Percentiles rank a stretch among this genome's conserved stretches.
Evolutionary conservation across 2,329 filamentous ascomycete species (phyloP).

Genomic region (Apiospora aurea): DNA sequence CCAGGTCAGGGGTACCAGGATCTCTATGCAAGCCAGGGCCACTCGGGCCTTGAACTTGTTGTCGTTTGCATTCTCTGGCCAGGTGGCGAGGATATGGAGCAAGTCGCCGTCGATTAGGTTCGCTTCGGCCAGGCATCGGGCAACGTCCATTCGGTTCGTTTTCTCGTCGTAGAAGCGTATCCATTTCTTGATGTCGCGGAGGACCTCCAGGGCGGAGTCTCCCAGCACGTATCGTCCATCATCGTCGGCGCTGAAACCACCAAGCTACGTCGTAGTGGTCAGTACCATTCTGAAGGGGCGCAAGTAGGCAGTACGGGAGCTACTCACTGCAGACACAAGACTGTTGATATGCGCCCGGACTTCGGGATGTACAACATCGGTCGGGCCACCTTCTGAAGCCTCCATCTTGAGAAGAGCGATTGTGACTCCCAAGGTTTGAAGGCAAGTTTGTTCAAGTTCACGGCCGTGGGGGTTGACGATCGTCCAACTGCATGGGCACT

Average conservation of each 20-base stretch:
- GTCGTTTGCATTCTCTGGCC: conserved; percentile 75
- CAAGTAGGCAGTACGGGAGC: conserved; percentile 23
- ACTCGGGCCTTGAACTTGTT: conserved; percentile 80
- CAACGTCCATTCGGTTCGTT: conserved; percentile 91
- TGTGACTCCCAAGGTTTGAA: conserved; percentile 24
- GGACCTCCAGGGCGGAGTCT: conserved; percentile 89
- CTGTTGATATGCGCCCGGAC: conserved; percentile 93
- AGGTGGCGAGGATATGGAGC: conserved; percentile 84
- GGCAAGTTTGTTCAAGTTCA: not conserved
- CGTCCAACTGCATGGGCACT: not conserved
- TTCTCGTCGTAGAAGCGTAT: conserved; percentile 94
- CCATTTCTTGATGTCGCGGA: conserved; percentile 96
- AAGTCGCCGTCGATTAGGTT: conserved; percentile 92
- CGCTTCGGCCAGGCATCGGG: conserved; percentile 87
- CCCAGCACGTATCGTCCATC: conserved; percentile 87
- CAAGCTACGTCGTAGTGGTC: conserved; percentile 66
- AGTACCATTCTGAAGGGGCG: conserved; percentile 24
- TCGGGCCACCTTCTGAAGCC: conserved; percentile 54
- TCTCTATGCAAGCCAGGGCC: conserved; percentile 85
- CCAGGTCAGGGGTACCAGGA: conserved; percentile 94
- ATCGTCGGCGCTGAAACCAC: conserved; percentile 80
- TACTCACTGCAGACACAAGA: conserved; percentile 86
- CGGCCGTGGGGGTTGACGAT: not conserved
- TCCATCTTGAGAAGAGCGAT: conserved; percentile 56
- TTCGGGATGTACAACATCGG: conserved; percentile 82